Conservation (phyloP, 164 flowering plant species). For the Magnolia kwangsiensis region DNA sequence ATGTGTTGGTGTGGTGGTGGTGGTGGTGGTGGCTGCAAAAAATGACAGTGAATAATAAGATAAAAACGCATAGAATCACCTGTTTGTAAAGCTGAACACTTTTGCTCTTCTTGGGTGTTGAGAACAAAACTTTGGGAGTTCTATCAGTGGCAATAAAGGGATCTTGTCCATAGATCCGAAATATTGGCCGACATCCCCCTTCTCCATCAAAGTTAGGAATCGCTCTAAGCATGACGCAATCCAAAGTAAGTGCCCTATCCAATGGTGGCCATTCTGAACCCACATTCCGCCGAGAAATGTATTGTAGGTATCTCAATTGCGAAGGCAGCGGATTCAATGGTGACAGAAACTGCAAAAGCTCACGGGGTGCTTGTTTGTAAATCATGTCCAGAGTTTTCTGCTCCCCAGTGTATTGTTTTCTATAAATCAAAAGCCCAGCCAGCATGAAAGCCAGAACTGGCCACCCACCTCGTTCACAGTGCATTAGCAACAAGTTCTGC, state of each 20-base stretch:
- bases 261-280: constrained; percentile 88
- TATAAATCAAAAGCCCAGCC: constrained; percentile 77
- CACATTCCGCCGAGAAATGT: constrained; percentile 83
- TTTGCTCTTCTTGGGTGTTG: constrained; percentile 61
- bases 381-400: constrained; percentile 91
- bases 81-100: constrained; percentile 63
- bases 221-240: constrained; percentile 72
- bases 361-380: constrained; percentile 85
- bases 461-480: constrained; percentile 96
- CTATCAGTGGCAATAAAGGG: constrained; percentile 51
- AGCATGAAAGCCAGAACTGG: constrained; percentile 92
- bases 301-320: constrained; percentile 85
- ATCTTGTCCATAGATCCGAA: constrained; percentile 87
- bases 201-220: constrained; percentile 72
- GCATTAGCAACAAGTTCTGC: constrained; percentile 78
- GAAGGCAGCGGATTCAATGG: constrained; percentile 88
- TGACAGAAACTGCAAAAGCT: constrained; percentile 69
- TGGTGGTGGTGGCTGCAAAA: background rate
- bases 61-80: constrained; percentile 33
- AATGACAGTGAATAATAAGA: background rate
- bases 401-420: constrained; percentile 81
- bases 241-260: constrained; percentile 78
- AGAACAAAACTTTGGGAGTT: constrained; percentile 59
- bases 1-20: no score
- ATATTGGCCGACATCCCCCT: constrained; percentile 80